phyloP scores from a whole-genome alignment of 768 basidiomycete genomes.

The Exidia glandulosa region DNA sequence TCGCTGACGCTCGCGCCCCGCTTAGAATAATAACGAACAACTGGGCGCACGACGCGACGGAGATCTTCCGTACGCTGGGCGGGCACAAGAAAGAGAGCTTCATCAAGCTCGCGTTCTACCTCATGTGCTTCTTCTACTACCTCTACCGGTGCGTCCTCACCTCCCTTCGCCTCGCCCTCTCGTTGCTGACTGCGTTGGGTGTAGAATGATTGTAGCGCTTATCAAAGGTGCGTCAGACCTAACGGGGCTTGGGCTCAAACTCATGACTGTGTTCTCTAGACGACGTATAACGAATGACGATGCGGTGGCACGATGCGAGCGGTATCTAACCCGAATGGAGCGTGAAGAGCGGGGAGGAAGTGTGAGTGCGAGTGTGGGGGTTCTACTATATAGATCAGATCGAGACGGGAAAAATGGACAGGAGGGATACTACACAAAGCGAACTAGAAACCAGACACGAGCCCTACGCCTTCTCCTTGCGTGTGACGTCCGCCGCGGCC shows the following conservation, averaged over 20 bases:
- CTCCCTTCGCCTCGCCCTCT: constrained; percentile 1
- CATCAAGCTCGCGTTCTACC: constrained; percentile 88
- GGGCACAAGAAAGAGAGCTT: constrained; percentile 96
- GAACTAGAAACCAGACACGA: no score
- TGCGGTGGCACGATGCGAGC: not conserved
- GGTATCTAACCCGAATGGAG: no score
- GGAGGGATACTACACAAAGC: no score
- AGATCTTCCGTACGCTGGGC: constrained; percentile 91
- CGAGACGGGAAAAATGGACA: no score
- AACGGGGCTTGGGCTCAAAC: not conserved
- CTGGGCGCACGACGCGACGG: constrained; percentile 99
- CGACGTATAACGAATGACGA: not conserved
- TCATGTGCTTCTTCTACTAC: constrained; percentile 86
- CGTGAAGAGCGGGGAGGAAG: no score
- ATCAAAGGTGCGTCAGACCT: constrained; percentile 37
- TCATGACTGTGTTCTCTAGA: not conserved
- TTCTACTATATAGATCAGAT: no score
- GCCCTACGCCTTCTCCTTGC: no score
- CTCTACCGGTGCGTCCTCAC: constrained; percentile 60
- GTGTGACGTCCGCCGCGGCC: no score
- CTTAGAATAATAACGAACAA: constrained; percentile 79
- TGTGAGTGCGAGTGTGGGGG: no score
- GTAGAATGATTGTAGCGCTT: constrained; percentile 78
- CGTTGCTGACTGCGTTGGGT: not conserved
- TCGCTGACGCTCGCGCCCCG: not conserved